These are phyloP conservation scores for Cladorrhinum samala DNA, from an alignment of 495 filamentous ascomycete species.

Conservation along the genomic window DNA sequence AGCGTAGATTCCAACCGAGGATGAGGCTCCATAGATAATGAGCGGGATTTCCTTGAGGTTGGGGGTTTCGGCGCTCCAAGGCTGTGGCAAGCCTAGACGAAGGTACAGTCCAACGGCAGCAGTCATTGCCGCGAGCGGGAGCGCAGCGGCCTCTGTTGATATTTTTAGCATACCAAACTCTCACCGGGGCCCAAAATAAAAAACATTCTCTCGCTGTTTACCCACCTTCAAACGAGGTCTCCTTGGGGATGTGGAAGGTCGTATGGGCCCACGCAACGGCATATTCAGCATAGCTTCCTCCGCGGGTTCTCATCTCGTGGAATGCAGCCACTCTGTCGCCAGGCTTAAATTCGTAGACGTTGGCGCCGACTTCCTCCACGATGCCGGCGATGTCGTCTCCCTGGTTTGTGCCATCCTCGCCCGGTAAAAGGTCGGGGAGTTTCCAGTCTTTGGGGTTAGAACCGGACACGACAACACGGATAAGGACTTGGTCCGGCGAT, in stretches of 20 bases:
- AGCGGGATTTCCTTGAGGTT: conserved; percentile 35
- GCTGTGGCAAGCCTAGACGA: conserved; percentile 54
- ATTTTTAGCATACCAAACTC: conserved; percentile 5
- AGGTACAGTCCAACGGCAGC: conserved; percentile 59
- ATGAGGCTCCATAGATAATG: conserved; percentile 58
- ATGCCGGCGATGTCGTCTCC: conserved; percentile 72
- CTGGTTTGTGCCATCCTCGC: conserved; percentile 36
- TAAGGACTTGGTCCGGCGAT: conserved; percentile 58
- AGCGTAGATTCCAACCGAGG: conserved; percentile 62
- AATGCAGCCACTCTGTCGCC: conserved; percentile 70
- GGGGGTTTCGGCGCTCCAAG: conserved; percentile 48
- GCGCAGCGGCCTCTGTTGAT: conserved; percentile 55
- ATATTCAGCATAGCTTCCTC: conserved; percentile 67
- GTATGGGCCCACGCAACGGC: conserved; percentile 57
- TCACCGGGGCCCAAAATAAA: background rate
- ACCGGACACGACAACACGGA: conserved; percentile 60
- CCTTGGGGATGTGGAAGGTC: conserved; percentile 62
- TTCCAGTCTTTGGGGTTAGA: conserved; percentile 85
- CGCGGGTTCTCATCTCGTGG: conserved; percentile 48
- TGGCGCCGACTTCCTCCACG: conserved; percentile 55
- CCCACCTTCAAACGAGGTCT: conserved; percentile 60
- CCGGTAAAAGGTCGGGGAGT: conserved; percentile 18
- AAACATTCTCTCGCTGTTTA: background rate
- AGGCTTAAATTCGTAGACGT: conserved; percentile 54
- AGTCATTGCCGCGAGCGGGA: conserved; percentile 72